Base-by-base conservation (phyloP, 345 rosid genomes). In the Schrenkiella parvula region DNA sequence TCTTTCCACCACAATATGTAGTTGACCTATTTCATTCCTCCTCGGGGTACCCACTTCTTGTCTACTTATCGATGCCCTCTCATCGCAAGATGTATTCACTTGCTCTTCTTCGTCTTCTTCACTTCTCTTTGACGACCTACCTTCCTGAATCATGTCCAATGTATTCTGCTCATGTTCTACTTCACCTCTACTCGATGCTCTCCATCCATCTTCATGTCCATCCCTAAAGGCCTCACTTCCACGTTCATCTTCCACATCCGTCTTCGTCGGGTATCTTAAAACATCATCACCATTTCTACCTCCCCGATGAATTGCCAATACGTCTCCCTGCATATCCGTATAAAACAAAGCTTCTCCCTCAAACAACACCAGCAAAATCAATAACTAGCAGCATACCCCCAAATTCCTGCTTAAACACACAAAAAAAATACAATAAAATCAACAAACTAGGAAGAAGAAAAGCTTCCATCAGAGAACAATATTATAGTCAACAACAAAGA, bases 201-300 rank as follows among this genome's bases (percentile, higher is more conserved):
- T 66, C 76, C 28, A 68, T 44, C 65, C 82, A 78, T 74, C 71
- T 25, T 79, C 60, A 68, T 19, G 52, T 39, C 51, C 64, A n/a
- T 59, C 76, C 52, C 62, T 62, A 46, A 34, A 54, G 26, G 13
- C 60, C 21, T 59, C 28, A 34, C 11, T 57, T 34, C 21, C 13
- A 32, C 26, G 6, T 17, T 57, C 64, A 47, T 28, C 71, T 25
- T 46, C 60, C 34, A 53, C 71, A 70, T 64, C 72, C 55, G 14
- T 29, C 46, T 70, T 64, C 71, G 63, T 76, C 14, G 62, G 22
- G 46, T 64, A 77, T 17, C 71, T 25, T 56, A 64, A 25, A 1
- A 63, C 5, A 1, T 64, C 75, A 42, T 76, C 80, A 38, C 55
- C 29, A 5, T 37, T 64, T 10, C 46, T 3, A 64, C 70, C 75